phyloP scores from a whole-genome alignment of 2,329 filamentous ascomycete genomes.

The Penicillium janthinellum region DNA sequence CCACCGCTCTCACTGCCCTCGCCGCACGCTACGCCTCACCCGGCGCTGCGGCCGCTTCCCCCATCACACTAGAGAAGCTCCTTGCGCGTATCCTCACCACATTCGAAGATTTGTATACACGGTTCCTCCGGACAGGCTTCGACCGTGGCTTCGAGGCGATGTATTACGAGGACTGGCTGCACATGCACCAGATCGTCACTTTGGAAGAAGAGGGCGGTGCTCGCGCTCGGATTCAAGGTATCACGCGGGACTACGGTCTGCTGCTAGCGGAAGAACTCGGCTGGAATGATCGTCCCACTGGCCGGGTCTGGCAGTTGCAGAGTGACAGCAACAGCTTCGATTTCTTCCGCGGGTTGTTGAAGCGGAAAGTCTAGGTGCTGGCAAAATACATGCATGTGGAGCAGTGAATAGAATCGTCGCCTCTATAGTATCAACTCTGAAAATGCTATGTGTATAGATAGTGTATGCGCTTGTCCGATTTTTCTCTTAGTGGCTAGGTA shows the following conservation, averaged over 20 bases:
- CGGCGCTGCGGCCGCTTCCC: conserved; percentile 58
- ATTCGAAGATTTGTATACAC: conserved; percentile 75
- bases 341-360: conserved; percentile 87
- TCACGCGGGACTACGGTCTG: conserved; percentile 89
- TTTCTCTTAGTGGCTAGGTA: too few species aligned
- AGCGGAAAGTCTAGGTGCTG: conserved; percentile 66
- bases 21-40: conserved; percentile 51
- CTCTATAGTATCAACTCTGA: background rate
- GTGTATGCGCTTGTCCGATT: too few species aligned
- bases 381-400: background rate
- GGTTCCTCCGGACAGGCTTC: conserved; percentile 77
- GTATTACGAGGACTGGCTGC: conserved; percentile 86
- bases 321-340: conserved; percentile 99
- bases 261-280: conserved; percentile 81
- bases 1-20: conserved; percentile 79
- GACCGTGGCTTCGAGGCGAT: conserved; percentile 68
- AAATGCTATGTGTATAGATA: background rate
- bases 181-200: conserved; percentile 72
- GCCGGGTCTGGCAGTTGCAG: conserved; percentile 79
- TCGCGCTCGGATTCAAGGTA: conserved; percentile 76
- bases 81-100: conserved; percentile 75
- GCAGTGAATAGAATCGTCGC: background rate
- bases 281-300: conserved; percentile 70
- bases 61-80: conserved; percentile 75
- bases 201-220: conserved; percentile 78